Conservation (phyloP, 352 stramenopile species). For the Phytopythium sindhum region DNA sequence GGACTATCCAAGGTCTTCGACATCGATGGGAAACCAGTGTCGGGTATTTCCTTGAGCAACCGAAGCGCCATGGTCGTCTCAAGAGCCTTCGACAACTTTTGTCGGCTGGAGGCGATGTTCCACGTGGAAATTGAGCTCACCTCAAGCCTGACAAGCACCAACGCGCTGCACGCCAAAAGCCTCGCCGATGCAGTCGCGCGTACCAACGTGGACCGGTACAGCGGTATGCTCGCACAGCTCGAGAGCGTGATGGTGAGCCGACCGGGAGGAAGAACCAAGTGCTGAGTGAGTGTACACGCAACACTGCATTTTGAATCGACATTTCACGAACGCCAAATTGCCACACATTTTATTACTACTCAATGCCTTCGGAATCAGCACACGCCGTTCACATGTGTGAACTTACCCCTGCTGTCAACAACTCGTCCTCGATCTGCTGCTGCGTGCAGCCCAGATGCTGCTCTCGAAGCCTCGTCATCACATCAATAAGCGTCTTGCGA, state of each 20-base stretch:
- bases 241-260: neutral
- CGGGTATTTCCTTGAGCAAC: neutral
- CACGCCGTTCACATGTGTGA: too few relatives aligned
- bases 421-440: slow-evolving; percentile 5
- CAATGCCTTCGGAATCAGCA: neutral
- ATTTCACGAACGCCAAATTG: neutral
- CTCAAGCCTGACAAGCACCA: neutral
- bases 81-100: neutral
- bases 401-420: neutral
- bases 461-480: neutral
- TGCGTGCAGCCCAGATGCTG: neutral
- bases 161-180: neutral
- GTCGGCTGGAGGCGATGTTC: neutral
- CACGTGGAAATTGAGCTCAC: neutral
- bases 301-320: neutral
- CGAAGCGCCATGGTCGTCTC: neutral
- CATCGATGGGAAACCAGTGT: neutral
- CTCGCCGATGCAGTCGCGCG: neutral
- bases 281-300: neutral
- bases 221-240: neutral
- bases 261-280: neutral
- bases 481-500: neutral
- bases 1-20: neutral
- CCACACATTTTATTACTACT: neutral
- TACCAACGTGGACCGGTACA: neutral